phyloP scores from a whole-genome alignment of 2,329 filamentous ascomycete genomes.

The Phialophora macrospora region DNA sequence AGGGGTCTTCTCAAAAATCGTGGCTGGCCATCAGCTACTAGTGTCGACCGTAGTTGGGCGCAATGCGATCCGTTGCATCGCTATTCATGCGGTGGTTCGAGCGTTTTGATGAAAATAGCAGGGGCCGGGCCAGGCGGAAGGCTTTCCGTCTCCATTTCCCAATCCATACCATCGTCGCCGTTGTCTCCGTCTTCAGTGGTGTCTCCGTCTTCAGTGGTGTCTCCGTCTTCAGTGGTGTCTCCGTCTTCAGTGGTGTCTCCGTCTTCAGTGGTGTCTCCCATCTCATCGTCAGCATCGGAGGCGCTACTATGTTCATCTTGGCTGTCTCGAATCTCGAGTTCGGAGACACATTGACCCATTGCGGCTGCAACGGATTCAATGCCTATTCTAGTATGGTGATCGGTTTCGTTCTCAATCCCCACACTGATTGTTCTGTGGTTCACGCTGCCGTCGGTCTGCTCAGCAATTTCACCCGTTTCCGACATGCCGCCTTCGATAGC shows the following conservation, averaged over 20 bases:
- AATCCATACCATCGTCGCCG: neutral
- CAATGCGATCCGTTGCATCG: too few relatives aligned
- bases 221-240: too few relatives aligned
- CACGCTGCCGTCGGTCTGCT: neutral
- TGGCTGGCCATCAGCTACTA: too few relatives aligned
- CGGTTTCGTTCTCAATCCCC: neutral
- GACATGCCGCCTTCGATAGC: neutral
- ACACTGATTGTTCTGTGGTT: too few relatives aligned
- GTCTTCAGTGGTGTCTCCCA: too few relatives aligned
- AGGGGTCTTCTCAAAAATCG: too few relatives aligned
- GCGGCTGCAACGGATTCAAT: neutral
- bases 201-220: too few relatives aligned
- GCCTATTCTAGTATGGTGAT: neutral
- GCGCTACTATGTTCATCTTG: neutral
- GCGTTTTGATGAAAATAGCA: neutral
- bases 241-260: too few relatives aligned
- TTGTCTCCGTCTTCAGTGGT: neutral
- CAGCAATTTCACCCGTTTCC: neutral
- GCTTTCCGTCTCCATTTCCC: neutral
- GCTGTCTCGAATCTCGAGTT: neutral
- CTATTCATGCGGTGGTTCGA: neutral
- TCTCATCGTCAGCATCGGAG: neutral
- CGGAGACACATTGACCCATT: neutral
- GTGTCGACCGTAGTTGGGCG: too few relatives aligned
- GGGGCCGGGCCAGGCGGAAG: too few relatives aligned